Evolutionary conservation across 2,329 filamentous ascomycete genomes (phyloP).

Genomic region (Paramyrothecium roridum): DNA sequence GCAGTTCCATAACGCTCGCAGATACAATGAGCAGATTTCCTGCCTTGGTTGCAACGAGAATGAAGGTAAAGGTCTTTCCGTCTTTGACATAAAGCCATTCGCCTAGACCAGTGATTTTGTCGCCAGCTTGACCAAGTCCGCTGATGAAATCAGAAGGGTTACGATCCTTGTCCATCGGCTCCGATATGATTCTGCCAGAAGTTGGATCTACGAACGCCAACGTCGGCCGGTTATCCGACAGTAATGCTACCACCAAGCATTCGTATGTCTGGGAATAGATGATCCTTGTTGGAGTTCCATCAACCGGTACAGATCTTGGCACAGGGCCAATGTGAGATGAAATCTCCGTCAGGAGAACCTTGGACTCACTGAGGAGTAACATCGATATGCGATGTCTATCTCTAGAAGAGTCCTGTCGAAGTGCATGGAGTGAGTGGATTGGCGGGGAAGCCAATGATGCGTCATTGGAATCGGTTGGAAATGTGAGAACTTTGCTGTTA

Average conservation of each 20-base stretch:
- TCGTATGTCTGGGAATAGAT: slow-evolving; percentile 53
- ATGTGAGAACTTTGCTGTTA: slow-evolving; percentile 41
- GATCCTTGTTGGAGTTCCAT: slow-evolving; percentile 47
- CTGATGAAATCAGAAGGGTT: slow-evolving; percentile 45
- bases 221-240: slow-evolving; percentile 38
- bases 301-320: slow-evolving; percentile 44
- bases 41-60: slow-evolving; percentile 56
- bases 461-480: slow-evolving; percentile 48
- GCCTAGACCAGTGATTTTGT: slow-evolving; percentile 57
- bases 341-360: slow-evolving; percentile 52
- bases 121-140: slow-evolving; percentile 53
- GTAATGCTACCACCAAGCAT: slow-evolving; percentile 51
- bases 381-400: slow-evolving; percentile 36
- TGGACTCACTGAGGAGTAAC: slow-evolving; percentile 46
- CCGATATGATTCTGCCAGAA: slow-evolving; percentile 49
- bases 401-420: slow-evolving; percentile 36
- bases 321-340: slow-evolving; percentile 42
- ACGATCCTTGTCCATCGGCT: slow-evolving; percentile 38
- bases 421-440: slow-evolving; percentile 44
- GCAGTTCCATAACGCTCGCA: slow-evolving; percentile 26
- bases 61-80: slow-evolving; percentile 57
- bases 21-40: slow-evolving; percentile 57
- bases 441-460: slow-evolving; percentile 40
- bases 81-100: slow-evolving; percentile 63
- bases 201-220: slow-evolving; percentile 55